Percentiles rank a stretch among this genome's conserved stretches.
phyloP scores from a whole-genome alignment of 768 basidiomycete species.

The Podaxis carcinomalis region DNA sequence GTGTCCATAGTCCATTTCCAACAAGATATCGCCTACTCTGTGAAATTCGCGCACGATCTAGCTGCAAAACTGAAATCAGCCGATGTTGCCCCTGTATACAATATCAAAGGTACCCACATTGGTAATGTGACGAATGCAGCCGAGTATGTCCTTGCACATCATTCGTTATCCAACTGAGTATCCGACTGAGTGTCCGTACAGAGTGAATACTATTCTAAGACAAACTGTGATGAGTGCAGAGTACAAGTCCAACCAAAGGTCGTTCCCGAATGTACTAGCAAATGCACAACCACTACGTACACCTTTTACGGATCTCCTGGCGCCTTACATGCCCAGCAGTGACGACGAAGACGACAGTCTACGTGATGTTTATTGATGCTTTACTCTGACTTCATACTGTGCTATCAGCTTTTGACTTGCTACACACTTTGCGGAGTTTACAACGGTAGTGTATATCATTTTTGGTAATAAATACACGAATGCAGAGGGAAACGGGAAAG shows the following conservation, averaged over 20 bases:
- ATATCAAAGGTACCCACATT: conserved; percentile 26
- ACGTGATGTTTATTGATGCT: not conserved
- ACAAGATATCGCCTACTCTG: conserved; percentile 26
- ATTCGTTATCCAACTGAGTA: not conserved
- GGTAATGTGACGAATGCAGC: conserved; percentile 21
- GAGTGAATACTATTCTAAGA: not conserved
- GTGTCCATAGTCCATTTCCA: conserved; percentile 26
- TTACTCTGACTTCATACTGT: not conserved
- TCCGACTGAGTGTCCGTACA: not conserved
- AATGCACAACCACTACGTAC: not conserved
- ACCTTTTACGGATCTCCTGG: conserved; percentile 3
- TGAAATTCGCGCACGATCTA: conserved; percentile 19
- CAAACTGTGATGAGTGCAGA: not conserved
- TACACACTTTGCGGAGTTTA: not conserved
- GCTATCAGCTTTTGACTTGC: not conserved
- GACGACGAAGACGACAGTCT: not conserved
- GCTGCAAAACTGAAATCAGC: conserved; percentile 15
- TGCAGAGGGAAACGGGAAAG: no score
- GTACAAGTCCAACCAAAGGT: conserved; percentile 10
- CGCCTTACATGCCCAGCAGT: not conserved
- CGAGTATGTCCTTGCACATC: conserved; percentile 16
- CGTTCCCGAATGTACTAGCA: not conserved
- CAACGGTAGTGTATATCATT: not conserved
- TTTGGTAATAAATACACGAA: no score
- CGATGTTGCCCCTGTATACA: conserved; percentile 16